Conservation (phyloP, 139 green algal species). For the Volvox reticuliferus region DNA sequence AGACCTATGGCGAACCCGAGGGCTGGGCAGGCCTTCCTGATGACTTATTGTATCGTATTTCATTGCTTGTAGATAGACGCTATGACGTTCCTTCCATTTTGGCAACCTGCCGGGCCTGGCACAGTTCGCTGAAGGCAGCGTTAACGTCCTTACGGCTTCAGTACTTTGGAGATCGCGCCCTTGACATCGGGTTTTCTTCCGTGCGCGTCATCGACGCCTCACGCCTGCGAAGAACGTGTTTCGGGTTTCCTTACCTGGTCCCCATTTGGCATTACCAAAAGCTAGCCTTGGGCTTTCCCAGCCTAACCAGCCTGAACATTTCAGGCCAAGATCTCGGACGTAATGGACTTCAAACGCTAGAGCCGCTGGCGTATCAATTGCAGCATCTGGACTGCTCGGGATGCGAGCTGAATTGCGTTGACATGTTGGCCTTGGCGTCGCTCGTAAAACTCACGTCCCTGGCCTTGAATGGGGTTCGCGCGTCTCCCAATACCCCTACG, state of each 20-base stretch:
- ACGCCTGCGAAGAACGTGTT: background rate
- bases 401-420: background rate
- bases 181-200: background rate
- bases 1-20: background rate
- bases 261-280: background rate
- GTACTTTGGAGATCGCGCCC: background rate
- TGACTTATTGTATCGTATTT: constrained; percentile 2
- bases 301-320: background rate
- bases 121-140: background rate
- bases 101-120: background rate
- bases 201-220: background rate
- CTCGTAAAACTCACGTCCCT: background rate
- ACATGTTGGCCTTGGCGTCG: background rate
- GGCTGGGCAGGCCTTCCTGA: background rate
- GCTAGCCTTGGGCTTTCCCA: background rate
- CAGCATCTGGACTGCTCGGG: constrained; percentile 20
- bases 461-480: background rate
- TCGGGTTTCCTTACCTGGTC: background rate
- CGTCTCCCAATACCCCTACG: no score
- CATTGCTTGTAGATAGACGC: background rate
- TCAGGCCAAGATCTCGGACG: background rate
- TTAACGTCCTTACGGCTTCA: background rate
- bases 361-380: background rate
- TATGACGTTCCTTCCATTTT: background rate
- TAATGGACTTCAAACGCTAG: background rate